phyloP scores from a whole-genome alignment of 306 rosid species.

The Cucurbita ficifolia region DNA sequence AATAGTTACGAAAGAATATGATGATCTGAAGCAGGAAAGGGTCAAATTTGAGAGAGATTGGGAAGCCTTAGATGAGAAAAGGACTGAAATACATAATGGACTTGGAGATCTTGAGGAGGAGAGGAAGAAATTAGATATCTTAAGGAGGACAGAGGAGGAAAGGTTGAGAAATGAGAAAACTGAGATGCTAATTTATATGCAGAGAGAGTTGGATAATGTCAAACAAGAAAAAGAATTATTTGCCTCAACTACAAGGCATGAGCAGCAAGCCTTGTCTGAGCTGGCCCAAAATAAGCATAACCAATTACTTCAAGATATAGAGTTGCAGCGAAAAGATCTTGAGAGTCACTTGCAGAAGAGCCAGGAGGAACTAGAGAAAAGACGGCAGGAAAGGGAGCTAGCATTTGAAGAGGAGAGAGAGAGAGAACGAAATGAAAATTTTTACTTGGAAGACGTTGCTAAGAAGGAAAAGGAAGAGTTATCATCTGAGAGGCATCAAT shows the following conservation, averaged over 20 bases:
- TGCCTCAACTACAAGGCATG: slow-evolving; percentile 37
- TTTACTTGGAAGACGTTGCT: slow-evolving; percentile 36
- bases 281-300: slow-evolving; percentile 34
- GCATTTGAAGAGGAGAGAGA: slow-evolving; percentile 59
- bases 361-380: slow-evolving; percentile 42
- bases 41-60: slow-evolving; percentile 75
- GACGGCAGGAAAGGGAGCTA: slow-evolving; percentile 37
- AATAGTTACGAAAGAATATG: slow-evolving; percentile 37
- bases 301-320: slow-evolving; percentile 54
- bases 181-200: slow-evolving; percentile 28
- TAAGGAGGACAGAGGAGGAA: slow-evolving; percentile 39
- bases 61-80: slow-evolving; percentile 70
- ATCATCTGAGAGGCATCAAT: slow-evolving; percentile 29
- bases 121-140: slow-evolving; percentile 42
- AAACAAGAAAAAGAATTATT: slow-evolving; percentile 64
- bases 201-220: slow-evolving; percentile 52
- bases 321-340: slow-evolving; percentile 37
- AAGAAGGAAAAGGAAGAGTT: slow-evolving; percentile 55
- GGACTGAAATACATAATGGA: slow-evolving; percentile 32
- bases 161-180: slow-evolving; percentile 51
- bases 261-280: slow-evolving; percentile 41
- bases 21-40: slow-evolving; percentile 58
- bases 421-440: slow-evolving; percentile 38
- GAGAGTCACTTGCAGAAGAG: slow-evolving; percentile 42
- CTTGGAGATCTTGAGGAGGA: slow-evolving; percentile 34